A percentile compares a stretch with the other conserved stretches of the same genome.
phyloP scores from a whole-genome alignment of 495 filamentous ascomycete genomes.

The Cudoniella acicularis region DNA sequence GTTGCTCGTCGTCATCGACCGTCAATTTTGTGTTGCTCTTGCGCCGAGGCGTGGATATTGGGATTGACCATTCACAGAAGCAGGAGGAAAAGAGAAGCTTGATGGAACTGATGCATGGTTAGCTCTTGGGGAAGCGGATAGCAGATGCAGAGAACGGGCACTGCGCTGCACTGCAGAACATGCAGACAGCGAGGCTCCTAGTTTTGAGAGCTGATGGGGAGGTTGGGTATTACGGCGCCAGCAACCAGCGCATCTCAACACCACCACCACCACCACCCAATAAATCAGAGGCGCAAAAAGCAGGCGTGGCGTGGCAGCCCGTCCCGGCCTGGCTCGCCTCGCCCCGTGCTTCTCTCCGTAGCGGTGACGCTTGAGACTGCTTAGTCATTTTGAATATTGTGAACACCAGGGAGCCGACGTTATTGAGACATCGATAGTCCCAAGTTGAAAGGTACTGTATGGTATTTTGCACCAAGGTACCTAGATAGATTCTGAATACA shows the following conservation, averaged over 20 bases:
- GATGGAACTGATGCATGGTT: slow-evolving; percentile 15
- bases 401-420: too few species aligned
- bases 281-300: neutral
- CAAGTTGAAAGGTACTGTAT: too few species aligned
- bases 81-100: neutral
- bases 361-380: too few species aligned
- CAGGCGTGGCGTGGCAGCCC: neutral
- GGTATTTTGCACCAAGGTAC: too few species aligned
- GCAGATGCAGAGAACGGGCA: neutral
- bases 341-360: too few species aligned
- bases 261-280: neutral
- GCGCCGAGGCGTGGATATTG: slow-evolving; percentile 9
- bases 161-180: neutral
- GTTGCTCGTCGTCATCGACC: slow-evolving; percentile 15
- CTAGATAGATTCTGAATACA: too few species aligned
- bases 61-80: slow-evolving; percentile 4
- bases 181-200: neutral
- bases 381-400: too few species aligned
- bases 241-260: neutral
- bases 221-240: slow-evolving; percentile 8
- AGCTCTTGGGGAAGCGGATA: slow-evolving; percentile 8
- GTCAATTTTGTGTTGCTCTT: slow-evolving; percentile 2
- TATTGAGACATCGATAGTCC: too few species aligned
- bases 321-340: neutral
- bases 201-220: slow-evolving; percentile 1